Conservation (phyloP, 805 yeast species). For the Ogataea siamensis region DNA sequence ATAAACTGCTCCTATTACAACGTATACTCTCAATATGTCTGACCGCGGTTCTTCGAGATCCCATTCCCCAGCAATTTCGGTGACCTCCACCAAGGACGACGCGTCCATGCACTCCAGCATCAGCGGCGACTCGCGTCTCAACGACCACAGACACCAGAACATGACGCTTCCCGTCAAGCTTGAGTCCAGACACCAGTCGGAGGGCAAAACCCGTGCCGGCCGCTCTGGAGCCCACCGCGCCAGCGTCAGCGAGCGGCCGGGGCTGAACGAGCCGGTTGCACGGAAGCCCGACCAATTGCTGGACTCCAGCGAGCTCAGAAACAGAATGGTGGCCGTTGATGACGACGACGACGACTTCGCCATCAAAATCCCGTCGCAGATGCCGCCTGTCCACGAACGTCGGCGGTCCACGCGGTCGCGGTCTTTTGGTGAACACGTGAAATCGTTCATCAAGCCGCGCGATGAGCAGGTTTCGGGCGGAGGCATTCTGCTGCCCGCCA, state of each 20-base stretch:
- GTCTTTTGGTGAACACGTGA: slow-evolving; percentile 44
- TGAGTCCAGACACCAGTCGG: slow-evolving; percentile 21
- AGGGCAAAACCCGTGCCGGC: slow-evolving; percentile 1
- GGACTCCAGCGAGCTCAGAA: slow-evolving; percentile 32
- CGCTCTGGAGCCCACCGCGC: slow-evolving; percentile 2
- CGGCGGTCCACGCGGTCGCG: slow-evolving; percentile 33
- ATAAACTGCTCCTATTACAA: slow-evolving; percentile 1
- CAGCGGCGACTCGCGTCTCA: slow-evolving; percentile 35
- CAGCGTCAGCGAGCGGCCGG: slow-evolving; percentile 15
- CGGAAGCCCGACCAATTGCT: slow-evolving; percentile 23
- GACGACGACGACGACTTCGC: slow-evolving; percentile 32
- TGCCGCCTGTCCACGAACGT: slow-evolving; percentile 10
- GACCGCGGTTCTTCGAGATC: slow-evolving; percentile 24
- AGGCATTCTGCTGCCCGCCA: slow-evolving; percentile 31
- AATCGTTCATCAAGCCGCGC: slow-evolving; percentile 35
- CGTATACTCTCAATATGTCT: slow-evolving; percentile 21
- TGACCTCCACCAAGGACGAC: slow-evolving; percentile 32
- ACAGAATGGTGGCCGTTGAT: slow-evolving; percentile 29
- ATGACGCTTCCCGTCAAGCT: slow-evolving; percentile 34
- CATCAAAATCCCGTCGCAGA: slow-evolving; percentile 20
- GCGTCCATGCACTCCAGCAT: slow-evolving; percentile 35
- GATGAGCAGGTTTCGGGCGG: slow-evolving; percentile 31
- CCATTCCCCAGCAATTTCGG: slow-evolving; percentile 29
- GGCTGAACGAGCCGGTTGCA: slow-evolving; percentile 7
- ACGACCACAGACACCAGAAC: slow-evolving; percentile 37